phyloP scores from a whole-genome alignment of 2,329 filamentous ascomycete genomes.

The Chaetomium sp. region DNA sequence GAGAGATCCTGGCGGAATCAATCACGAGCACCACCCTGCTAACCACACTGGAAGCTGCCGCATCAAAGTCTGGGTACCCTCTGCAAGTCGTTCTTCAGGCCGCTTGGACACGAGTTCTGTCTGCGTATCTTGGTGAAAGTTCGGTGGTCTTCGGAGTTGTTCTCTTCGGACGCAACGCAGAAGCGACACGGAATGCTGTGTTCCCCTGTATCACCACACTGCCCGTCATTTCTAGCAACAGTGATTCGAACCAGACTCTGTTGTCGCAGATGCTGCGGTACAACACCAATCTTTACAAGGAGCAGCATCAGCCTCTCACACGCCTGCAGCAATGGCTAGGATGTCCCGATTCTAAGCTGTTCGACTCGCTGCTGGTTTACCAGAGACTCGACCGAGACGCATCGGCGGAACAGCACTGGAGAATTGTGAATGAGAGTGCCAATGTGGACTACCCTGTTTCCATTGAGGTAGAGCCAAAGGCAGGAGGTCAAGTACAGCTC shows the following conservation, averaged over 20 bases:
- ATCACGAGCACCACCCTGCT: constrained; percentile 46
- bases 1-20: constrained; percentile 42
- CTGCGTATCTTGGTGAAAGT: constrained; percentile 74
- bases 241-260: constrained; percentile 56
- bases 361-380: constrained; percentile 84
- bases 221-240: constrained; percentile 66
- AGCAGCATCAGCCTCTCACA: constrained; percentile 71
- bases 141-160: constrained; percentile 78
- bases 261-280: constrained; percentile 65
- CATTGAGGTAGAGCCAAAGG: constrained; percentile 69
- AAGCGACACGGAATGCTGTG: constrained; percentile 59
- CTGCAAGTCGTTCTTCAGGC: constrained; percentile 76
- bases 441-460: constrained; percentile 78
- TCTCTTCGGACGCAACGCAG: constrained; percentile 70
- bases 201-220: constrained; percentile 85
- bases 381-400: constrained; percentile 58
- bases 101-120: constrained; percentile 74
- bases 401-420: constrained; percentile 53
- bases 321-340: constrained; percentile 74
- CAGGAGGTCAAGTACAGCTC: constrained; percentile 54
- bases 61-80: constrained; percentile 63
- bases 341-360: constrained; percentile 65
- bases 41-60: constrained; percentile 55
- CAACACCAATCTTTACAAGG: constrained; percentile 64
- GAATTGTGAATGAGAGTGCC: constrained; percentile 64